Evolutionary conservation across 2,329 filamentous ascomycete genomes (phyloP).

Genomic region (Rutstroemia sp.): DNA sequence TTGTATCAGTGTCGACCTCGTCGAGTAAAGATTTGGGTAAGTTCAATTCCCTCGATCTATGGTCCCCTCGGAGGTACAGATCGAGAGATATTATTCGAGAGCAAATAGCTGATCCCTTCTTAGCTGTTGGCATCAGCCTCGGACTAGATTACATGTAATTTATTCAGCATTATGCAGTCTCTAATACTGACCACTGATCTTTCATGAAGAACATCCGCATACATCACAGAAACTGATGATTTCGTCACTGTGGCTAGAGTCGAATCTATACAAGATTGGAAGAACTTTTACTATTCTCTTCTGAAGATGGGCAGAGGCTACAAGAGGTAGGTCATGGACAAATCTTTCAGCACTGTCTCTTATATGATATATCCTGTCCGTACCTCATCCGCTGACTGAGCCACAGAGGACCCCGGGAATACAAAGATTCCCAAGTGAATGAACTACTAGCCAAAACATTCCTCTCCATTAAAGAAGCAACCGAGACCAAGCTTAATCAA

Average conservation of each 20-base stretch:
- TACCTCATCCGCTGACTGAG: neutral
- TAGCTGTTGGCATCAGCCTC: neutral
- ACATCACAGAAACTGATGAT: neutral
- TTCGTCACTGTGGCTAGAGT: neutral
- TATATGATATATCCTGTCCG: no score
- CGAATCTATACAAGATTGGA: neutral
- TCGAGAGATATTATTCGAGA: no score
- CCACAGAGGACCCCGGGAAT: no score
- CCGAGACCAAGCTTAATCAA: neutral
- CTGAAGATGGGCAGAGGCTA: neutral
- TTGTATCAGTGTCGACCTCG: no score
- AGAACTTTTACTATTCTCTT: neutral
- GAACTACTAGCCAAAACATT: neutral
- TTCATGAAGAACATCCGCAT: neutral
- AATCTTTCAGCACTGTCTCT: neutral
- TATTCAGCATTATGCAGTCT: neutral
- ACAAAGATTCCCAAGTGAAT: neutral
- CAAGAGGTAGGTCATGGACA: neutral
- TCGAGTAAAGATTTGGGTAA: no score
- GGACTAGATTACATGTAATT: neutral
- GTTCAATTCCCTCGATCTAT: no score
- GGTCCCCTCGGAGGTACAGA: no score
- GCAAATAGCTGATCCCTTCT: neutral
- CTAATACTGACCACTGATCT: neutral
- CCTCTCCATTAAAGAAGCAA: neutral